Conservation (phyloP, 345 rosid species). For the Populus deltoides region DNA sequence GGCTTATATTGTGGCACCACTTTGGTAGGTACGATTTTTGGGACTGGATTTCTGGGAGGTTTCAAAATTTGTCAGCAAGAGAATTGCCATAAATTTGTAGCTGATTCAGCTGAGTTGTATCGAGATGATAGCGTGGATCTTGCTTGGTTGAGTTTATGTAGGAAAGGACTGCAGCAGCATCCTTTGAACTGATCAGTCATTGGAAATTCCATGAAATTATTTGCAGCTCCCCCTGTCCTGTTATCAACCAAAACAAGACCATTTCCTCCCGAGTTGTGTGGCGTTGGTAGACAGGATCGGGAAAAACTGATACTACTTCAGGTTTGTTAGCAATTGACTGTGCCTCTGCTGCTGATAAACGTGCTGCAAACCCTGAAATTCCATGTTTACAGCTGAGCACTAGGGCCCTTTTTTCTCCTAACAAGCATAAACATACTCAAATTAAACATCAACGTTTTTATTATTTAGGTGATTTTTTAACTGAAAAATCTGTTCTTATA, state of each 20-base stretch:
- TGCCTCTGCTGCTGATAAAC: slow-evolving; percentile 66
- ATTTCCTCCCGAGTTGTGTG: slow-evolving; percentile 80
- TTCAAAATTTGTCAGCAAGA: background rate
- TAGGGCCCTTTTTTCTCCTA: slow-evolving; percentile 47
- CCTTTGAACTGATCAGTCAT: slow-evolving; percentile 44
- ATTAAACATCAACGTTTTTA: background rate
- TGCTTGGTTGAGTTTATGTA: slow-evolving; percentile 74
- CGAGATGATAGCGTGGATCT: background rate
- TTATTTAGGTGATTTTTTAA: no score
- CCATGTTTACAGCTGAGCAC: slow-evolving; percentile 53
- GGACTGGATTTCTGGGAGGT: slow-evolving; percentile 56
- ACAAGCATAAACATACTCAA: background rate
- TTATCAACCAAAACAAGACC: slow-evolving; percentile 58
- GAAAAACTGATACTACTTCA: slow-evolving; percentile 71
- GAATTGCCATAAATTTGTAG: background rate
- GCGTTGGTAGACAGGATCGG: slow-evolving; percentile 55
- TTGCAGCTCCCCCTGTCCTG: slow-evolving; percentile 37
- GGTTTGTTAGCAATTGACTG: slow-evolving; percentile 43
- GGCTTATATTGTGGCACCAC: slow-evolving; percentile 50
- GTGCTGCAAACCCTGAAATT: slow-evolving; percentile 80
- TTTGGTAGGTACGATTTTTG: slow-evolving; percentile 56
- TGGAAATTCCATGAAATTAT: slow-evolving; percentile 46
- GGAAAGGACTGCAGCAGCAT: slow-evolving; percentile 42
- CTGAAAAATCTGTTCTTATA: no score
- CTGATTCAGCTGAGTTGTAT: background rate